phyloP scores from a whole-genome alignment of 768 basidiomycete species.

The Saitozyma podzolica region DNA sequence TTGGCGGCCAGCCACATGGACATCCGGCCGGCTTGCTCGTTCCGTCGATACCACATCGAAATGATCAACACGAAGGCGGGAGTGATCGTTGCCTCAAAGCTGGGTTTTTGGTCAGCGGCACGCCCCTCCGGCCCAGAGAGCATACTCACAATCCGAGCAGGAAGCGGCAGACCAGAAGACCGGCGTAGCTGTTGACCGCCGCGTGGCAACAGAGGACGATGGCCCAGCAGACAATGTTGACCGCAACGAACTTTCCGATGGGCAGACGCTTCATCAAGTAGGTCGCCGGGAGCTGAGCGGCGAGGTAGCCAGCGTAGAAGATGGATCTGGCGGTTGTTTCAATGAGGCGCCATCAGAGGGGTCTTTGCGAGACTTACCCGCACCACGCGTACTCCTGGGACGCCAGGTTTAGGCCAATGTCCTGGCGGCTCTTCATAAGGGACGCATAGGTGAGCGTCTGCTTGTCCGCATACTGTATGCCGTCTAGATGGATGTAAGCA shows the following conservation, averaged over 20 bases:
- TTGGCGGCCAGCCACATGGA: slow-evolving; percentile 16
- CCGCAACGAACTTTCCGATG: slow-evolving; percentile 6
- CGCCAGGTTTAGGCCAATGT: slow-evolving; percentile 6
- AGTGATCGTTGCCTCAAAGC: slow-evolving; percentile 51
- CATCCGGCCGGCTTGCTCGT: slow-evolving; percentile 26
- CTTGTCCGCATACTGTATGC: slow-evolving; percentile 23
- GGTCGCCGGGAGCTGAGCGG: slow-evolving; percentile 18
- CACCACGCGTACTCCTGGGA: slow-evolving; percentile 5
- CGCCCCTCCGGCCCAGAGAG: slow-evolving; percentile 38
- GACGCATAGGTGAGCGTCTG: slow-evolving; percentile 27
- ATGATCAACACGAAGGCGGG: slow-evolving; percentile 57
- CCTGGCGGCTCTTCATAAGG: slow-evolving; percentile 25
- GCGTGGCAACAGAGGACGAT: slow-evolving; percentile 8
- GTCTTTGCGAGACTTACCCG: too few relatives aligned
- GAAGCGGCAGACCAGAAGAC: slow-evolving; percentile 18
- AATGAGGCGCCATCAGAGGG: not conserved
- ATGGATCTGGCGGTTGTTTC: slow-evolving; percentile 10
- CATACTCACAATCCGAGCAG: slow-evolving; percentile 22
- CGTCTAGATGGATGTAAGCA: slow-evolving; percentile 1
- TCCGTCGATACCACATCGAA: slow-evolving; percentile 21
- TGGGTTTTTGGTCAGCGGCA: slow-evolving; percentile 27
- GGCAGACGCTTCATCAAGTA: slow-evolving; percentile 19
- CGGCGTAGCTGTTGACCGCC: slow-evolving; percentile 13
- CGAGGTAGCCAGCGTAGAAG: slow-evolving; percentile 14
- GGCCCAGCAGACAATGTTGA: slow-evolving; percentile 9